Base-by-base conservation (phyloP, 1,139 yeast species). In the Scheffersomyces segobiensis region DNA sequence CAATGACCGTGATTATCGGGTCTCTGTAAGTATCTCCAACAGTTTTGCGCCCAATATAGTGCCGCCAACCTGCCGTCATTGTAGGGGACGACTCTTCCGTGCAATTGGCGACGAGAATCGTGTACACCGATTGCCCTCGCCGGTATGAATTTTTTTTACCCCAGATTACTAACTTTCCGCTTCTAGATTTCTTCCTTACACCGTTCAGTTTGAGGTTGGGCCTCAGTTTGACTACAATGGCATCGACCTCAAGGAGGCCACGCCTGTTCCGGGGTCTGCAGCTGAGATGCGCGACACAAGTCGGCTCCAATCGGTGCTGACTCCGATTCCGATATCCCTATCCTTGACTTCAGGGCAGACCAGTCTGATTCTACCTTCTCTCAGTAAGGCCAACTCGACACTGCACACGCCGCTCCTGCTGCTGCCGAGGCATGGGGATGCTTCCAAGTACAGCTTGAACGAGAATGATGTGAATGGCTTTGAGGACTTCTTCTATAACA, bases 171-270 rank as follows among this genome's bases (percentile, higher is more conserved):
- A 67, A 67, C 69, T 20, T 20, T 20, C 4, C n/a, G n/a, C n/a
- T n/a, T 47, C 10, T 57, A 87, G 91, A 58, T 87, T 88, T 63
- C 76, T 89, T 50, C 93, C 95, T 3, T 86, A 87, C 65, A 87
- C 93, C 2, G 90, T 87, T 47, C 88, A 87, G 63, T 88, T 88
- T 67, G 88, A 88, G 65, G 82, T 87, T 3, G 80, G 71, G 2
- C 52, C 59, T 19, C 62, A 55, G 26, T 57, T 49, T n/a, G 63
- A 50, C 21, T 52, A 4, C 26, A 48, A 48, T n/a, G 24, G 26
- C 50, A 14, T 48, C 26, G 18, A 48, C 24, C 50, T 48, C 50
- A 21, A 24, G 17, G 50, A 48, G 19, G 50, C 50, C 8, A 48
- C 50, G 5, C 50, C 50, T 3, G 50, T 48, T 14, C 50, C 26